Evolutionary conservation across 768 basidiomycete species (phyloP), one percentile per base, ranked within the genome.

Genomic region (Tulasnella sp.): DNA sequence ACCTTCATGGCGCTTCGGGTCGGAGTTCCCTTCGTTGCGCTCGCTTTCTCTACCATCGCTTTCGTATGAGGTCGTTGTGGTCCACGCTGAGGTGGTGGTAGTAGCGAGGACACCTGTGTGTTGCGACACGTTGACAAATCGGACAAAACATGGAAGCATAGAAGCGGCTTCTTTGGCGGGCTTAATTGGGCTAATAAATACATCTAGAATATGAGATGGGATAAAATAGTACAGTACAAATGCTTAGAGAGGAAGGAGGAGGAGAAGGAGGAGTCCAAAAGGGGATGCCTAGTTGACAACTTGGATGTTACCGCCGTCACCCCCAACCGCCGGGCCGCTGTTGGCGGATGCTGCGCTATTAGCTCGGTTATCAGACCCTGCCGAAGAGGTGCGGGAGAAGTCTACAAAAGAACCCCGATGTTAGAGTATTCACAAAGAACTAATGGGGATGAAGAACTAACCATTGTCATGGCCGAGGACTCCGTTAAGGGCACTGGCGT

Each of bases 41-140:
- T 71, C 12, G 34, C 29, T 52, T 45, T 72, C 42, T 72, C 40
- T 64, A 17, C 58, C 58, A 64, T 64, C 58, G 8, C 14, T 64
- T 64, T 64, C 58, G 58, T 5, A 1, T 3, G 31, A 29, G 58
- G 25, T 34, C 15, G 31, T 64, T 64, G 31, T 34, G 58, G 11
- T 64, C 15, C 58, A 64, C 54, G 29, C 29, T 4, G 31, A 29
- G 58, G 31, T 11, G 58, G 58, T 64, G 58, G 58, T 64, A 34
- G 58, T 25, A 64, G 31, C 29, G 58, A 11, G 22, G 31, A 25
- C n/a, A 64, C 58, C 58, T 12, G 42, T 25, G 40, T 15, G 38
- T 29, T n/a, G 29, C 71, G 71, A 72, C 71, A 72, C 71, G 71
- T 72, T 52, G 71, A 72, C 71, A 72, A 39, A 39, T 45, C 29